Evolutionary conservation across 768 basidiomycete species (phyloP).

Genomic region (Piloderma croceum): DNA sequence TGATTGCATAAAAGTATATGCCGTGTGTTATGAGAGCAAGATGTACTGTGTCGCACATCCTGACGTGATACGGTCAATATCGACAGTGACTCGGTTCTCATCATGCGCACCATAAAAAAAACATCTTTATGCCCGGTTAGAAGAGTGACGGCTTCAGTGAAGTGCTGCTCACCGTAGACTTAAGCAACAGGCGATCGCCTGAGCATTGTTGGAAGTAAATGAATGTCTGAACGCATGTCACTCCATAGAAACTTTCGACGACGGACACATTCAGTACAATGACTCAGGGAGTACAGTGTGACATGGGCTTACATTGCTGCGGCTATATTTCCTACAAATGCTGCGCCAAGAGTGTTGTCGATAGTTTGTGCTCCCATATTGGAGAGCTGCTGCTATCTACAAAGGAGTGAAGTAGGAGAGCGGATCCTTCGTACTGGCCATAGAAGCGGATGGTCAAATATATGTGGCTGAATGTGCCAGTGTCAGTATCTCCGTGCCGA

Average conservation of each 20-base stretch:
- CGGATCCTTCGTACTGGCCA: too few species aligned
- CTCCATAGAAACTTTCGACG: conserved; percentile 35
- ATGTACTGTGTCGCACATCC: conserved; percentile 33
- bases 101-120: too few species aligned
- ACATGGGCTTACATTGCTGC: conserved; percentile 38
- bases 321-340: conserved; percentile 38
- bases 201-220: conserved; percentile 32
- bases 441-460: too few species aligned
- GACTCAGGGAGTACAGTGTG: conserved; percentile 5
- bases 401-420: too few species aligned
- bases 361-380: conserved; percentile 22
- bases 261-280: not conserved
- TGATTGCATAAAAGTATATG: conserved; percentile 33
- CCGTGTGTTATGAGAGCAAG: conserved; percentile 28
- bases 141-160: not conserved
- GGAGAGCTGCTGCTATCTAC: too few species aligned
- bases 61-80: too few species aligned
- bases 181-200: conserved; percentile 26
- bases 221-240: conserved; percentile 36
- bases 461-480: too few species aligned
- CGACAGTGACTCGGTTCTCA: too few species aligned
- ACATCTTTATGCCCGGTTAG: too few species aligned
- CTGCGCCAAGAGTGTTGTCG: conserved; percentile 39
- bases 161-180: conserved; percentile 22
- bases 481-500: too few species aligned